Base-by-base conservation (phyloP, 164 flowering plant genomes). In the Dillenia suffruticosa region DNA sequence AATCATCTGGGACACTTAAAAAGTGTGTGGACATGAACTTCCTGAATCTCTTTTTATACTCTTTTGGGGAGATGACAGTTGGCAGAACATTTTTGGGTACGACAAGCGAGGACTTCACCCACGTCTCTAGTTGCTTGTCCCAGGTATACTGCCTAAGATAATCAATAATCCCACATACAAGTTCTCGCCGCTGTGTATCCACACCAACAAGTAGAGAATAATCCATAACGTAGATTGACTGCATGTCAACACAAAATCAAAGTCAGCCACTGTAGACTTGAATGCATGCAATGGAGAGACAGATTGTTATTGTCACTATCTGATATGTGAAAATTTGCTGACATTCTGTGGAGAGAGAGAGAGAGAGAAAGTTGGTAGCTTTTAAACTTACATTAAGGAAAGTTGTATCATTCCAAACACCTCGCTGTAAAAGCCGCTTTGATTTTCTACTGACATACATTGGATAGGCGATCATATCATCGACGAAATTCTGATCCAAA, bases 121-220 rank as follows among this genome's bases (percentile, higher is more conserved):
- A 89, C 15, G 89, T 84, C 75, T 94, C 99, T 3, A 94, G 76
- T 52, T 89, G 95, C 67, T 91, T 94, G 77, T 89, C 99, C 97
- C 93, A 91, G 0, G 99, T 94, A 65, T 94, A 94, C 70, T 91
- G 93, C 70, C 97, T 78, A 14, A 94, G 79, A 67, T 91, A 94
- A 72, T 94, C 98, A 61, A 91, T 89, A 43, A 94, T 94, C 43
- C 98, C 98, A 72, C 90, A 86, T 13, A 85, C 92, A 71, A 94
- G 85, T 70, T 86, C 93, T 2, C 51, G 76, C 43, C 63, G 61
- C 63, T 86, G 64, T n/a, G 63, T 59, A 54, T 94, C 97, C 56
- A 94, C 92, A 62, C 91, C 96, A 54, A 94, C 92, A 51, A 94
- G 93, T 50, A 94, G 74, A 26, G 99, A 94, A 67, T 94, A 94